Evolutionary conservation across 2,329 filamentous ascomycete genomes (phyloP).

Genomic region (Catunica adiposa): DNA sequence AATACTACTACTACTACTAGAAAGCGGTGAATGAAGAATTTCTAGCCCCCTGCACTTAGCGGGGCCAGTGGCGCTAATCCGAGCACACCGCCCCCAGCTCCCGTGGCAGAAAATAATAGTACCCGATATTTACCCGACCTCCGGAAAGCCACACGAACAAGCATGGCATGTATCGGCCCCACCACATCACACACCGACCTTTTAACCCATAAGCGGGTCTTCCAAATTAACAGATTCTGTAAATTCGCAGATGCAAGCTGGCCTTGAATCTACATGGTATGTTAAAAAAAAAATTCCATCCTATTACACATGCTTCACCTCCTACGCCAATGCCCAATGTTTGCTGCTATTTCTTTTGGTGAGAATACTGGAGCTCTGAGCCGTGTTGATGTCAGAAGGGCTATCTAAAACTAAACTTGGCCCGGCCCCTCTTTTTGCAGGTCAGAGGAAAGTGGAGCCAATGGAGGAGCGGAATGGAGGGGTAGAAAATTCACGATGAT

Average conservation of each 20-base stretch:
- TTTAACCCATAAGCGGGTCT: background rate
- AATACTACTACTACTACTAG: no score
- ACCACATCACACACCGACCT: background rate
- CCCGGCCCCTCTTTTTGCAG: background rate
- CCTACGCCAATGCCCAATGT: background rate
- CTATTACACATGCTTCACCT: background rate
- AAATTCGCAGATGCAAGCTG: no score
- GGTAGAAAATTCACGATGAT: background rate
- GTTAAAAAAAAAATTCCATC: no score
- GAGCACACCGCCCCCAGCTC: background rate
- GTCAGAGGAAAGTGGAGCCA: background rate
- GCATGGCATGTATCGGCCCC: background rate
- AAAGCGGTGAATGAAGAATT: no score
- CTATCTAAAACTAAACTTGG: background rate
- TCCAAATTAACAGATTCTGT: background rate
- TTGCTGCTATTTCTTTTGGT: background rate
- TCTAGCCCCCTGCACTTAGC: background rate
- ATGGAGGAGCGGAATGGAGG: constrained; percentile 2
- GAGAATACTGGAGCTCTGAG: background rate
- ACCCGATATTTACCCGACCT: background rate
- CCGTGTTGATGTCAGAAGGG: background rate
- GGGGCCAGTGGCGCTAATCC: background rate
- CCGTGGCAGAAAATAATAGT: background rate
- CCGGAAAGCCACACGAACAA: background rate
- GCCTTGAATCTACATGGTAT: no score